These are phyloP conservation scores for Candida pini DNA, from an alignment of 805 yeast genomes.

Conservation along the genomic window DNA sequence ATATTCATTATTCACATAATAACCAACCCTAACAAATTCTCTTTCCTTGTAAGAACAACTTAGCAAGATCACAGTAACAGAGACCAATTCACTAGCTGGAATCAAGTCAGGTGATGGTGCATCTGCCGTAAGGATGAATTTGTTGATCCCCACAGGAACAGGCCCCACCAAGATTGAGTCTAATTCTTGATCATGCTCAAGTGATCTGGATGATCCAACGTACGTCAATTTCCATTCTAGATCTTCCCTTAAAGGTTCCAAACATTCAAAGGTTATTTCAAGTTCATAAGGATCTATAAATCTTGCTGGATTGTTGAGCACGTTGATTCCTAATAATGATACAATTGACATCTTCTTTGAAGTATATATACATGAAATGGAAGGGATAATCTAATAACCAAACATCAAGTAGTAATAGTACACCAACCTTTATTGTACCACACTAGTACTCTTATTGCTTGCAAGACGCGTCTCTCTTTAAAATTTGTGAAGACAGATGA, in stretches of 20 bases:
- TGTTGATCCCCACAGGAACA: slow-evolving; percentile 94
- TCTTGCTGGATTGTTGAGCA: slow-evolving; percentile 89
- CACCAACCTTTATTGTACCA: too few species aligned
- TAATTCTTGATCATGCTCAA: slow-evolving; percentile 94
- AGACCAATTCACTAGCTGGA: slow-evolving; percentile 92
- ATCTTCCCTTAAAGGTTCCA: slow-evolving; percentile 87
- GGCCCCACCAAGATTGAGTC: slow-evolving; percentile 98
- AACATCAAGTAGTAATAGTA: too few species aligned
- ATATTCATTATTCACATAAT: slow-evolving; percentile 95
- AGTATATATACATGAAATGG: too few species aligned
- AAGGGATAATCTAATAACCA: too few species aligned
- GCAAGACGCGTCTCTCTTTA: too few species aligned
- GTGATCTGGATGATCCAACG: slow-evolving; percentile 90
- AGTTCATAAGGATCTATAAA: slow-evolving; percentile 92
- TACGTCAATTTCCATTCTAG: slow-evolving; percentile 96
- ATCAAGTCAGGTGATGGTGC: slow-evolving; percentile 95
- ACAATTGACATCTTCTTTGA: slow-evolving; percentile 92
- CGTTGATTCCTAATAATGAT: slow-evolving; percentile 84
- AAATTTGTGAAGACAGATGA: slow-evolving; percentile 1
- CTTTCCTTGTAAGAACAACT: slow-evolving; percentile 91
- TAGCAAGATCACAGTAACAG: slow-evolving; percentile 88
- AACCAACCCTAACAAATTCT: slow-evolving; percentile 96
- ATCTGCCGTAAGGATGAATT: slow-evolving; percentile 88
- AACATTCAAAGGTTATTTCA: slow-evolving; percentile 95
- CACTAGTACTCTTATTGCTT: too few species aligned